Base-by-base conservation (phyloP, 208 protist species). In the Leishmania arabica region DNA sequence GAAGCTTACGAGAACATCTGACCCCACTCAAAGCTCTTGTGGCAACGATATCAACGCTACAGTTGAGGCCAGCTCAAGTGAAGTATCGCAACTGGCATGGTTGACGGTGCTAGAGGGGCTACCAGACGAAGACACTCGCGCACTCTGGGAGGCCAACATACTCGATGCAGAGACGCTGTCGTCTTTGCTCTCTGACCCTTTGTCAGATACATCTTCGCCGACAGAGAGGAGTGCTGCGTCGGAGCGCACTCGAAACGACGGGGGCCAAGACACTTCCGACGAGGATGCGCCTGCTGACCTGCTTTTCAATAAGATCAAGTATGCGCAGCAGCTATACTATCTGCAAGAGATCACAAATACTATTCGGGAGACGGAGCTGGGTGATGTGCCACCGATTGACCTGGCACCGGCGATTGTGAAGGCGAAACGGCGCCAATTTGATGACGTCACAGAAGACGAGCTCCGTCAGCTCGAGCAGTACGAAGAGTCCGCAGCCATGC, bases 361-460 rank as follows among this genome's bases (percentile, higher is more conserved):
- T 17, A 88, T 88, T 51, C 64, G 84, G 17, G 81, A 82, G 45
- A 83, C 78, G 56, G 76, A 77, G 60, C 69, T 88, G 1, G 65
- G 72, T 19, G 78, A 71, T 42, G 82, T 86, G 31, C 92, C 90
- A 1, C 85, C 86, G 4, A 84, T 91, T 47, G 93, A 97, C 60
- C 56, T 97, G 51, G 91, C 90, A 17, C 89, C 87, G 37, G 85
- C 86, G 17, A 58, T 95, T 62, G 83, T 87, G 40, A 95, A 95
- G 62, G 85, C 88, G 42, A 76, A 91, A 62, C 62, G 78, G 42
- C 86, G 87, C 17, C 83, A 86, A 60, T 95, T 87, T 72, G 89
- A 86, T 34, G 82, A 90, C 24, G 87, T 95, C 65, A 88, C 91
- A 2, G 86, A 85, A 31, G 78, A 76, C n/a, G 93, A 96, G 60